Conservation (phyloP, 768 basidiomycete genomes). For the Trametes sanguinea region DNA sequence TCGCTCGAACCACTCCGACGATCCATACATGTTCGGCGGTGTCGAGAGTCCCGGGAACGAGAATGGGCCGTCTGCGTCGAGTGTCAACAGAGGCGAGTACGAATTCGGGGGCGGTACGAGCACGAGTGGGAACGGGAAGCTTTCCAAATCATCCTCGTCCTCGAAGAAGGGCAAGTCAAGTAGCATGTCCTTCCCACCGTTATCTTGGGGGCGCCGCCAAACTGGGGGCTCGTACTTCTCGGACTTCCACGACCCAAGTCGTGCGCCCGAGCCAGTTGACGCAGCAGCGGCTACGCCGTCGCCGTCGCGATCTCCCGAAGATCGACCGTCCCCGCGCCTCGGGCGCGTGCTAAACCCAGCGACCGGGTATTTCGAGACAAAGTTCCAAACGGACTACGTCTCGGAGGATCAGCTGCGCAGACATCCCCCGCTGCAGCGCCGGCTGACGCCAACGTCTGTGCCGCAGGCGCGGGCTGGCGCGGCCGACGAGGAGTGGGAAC, state of each 20-base stretch:
- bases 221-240: slow-evolving; percentile 59
- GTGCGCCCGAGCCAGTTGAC: slow-evolving; percentile 21
- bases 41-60: slow-evolving; percentile 43
- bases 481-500: slow-evolving; percentile 34
- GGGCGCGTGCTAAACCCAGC: slow-evolving; percentile 23
- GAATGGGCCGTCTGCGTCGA: slow-evolving; percentile 18
- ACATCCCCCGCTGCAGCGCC: slow-evolving; percentile 23
- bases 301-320: slow-evolving; percentile 11
- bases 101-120: slow-evolving; percentile 6
- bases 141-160: slow-evolving; percentile 36
- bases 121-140: slow-evolving; percentile 14
- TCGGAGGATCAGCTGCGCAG: slow-evolving; percentile 34
- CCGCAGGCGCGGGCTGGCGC: neutral
- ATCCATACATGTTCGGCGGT: slow-evolving; percentile 62
- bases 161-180: slow-evolving; percentile 47
- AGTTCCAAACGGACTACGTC: slow-evolving; percentile 47
- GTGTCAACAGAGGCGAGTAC: neutral
- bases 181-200: slow-evolving; percentile 57
- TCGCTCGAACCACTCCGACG: slow-evolving; percentile 32
- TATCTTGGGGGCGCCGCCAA: slow-evolving; percentile 56
- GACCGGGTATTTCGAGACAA: slow-evolving; percentile 41
- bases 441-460: neutral
- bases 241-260: slow-evolving; percentile 28
- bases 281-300: neutral
- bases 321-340: slow-evolving; percentile 25